Conservation (phyloP, 1,284 basidiomycete species). For the Athelia psychrophila region DNA sequence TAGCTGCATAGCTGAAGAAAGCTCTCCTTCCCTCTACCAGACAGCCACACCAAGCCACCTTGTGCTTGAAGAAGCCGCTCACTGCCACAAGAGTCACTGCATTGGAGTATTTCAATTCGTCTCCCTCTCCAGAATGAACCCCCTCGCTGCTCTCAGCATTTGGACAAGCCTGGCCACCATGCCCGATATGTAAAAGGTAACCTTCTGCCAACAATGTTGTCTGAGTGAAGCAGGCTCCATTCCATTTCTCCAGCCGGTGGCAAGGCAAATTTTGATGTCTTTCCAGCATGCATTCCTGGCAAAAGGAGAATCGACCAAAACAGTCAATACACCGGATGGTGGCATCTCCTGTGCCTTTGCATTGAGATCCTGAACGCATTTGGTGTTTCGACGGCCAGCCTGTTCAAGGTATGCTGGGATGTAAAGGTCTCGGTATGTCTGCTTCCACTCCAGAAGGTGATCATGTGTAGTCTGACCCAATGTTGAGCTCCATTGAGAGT, state of each 20-base stretch:
- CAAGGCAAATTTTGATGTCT: not conserved
- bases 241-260: not conserved
- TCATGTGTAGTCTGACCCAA: not conserved
- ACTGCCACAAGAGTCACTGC: not conserved
- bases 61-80: conserved; percentile 5
- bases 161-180: too few species aligned
- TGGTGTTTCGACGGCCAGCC: not conserved
- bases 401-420: not conserved
- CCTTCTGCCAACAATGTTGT: too few species aligned
- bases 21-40: too few species aligned
- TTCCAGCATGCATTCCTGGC: not conserved
- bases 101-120: too few species aligned
- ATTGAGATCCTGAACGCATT: too few species aligned
- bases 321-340: not conserved
- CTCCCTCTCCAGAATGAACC: too few species aligned
- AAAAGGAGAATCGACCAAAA: not conserved
- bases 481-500: not conserved
- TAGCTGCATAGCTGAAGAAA: not conserved
- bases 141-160: too few species aligned
- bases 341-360: not conserved
- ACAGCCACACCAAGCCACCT: conserved; percentile 3
- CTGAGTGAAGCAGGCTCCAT: too few species aligned
- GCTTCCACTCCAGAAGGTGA: not conserved
- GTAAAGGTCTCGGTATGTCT: not conserved
- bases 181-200: too few species aligned